phyloP scores from a whole-genome alignment of 2,329 filamentous ascomycete genomes.

The Sporothrix mexicana region DNA sequence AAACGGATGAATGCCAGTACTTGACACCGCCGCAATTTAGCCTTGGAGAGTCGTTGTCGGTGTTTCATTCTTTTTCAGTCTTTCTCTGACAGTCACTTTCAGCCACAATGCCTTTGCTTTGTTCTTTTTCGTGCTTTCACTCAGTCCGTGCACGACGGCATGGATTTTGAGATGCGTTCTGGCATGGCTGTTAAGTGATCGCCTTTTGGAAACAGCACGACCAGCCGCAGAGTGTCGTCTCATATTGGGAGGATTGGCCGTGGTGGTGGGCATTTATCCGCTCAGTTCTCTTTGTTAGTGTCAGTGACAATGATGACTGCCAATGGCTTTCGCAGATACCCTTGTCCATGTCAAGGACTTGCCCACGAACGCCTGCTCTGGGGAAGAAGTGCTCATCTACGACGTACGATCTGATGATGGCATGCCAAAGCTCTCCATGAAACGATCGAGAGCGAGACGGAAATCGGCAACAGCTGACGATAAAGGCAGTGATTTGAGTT shows the following conservation, averaged over 20 bases:
- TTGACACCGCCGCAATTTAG: slow-evolving; percentile 9
- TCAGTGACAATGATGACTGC: neutral
- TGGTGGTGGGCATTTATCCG: slow-evolving; percentile 1
- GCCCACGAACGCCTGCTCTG: neutral
- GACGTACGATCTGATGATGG: neutral
- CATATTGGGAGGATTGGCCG: neutral
- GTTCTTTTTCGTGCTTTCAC: neutral
- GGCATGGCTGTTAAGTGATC: neutral
- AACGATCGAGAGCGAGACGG: neutral
- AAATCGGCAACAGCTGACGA: neutral
- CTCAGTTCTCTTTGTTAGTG: neutral
- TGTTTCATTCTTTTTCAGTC: neutral
- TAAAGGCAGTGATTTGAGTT: neutral
- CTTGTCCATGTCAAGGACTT: neutral
- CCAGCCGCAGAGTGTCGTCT: slow-evolving; percentile 11
- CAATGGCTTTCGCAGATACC: neutral
- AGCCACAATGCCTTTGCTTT: slow-evolving; percentile 1
- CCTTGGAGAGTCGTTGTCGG: neutral
- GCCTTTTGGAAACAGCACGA: slow-evolving; percentile 15
- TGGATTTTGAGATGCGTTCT: neutral
- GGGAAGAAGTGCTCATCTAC: neutral
- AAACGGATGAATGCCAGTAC: slow-evolving; percentile 13
- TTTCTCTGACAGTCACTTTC: neutral
- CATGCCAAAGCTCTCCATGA: neutral
- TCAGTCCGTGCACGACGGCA: neutral